Evolutionary conservation across 148 eudicot species (phyloP), one percentile per base, ranked within the genome.

Genomic region (Beta vulgaris): DNA sequence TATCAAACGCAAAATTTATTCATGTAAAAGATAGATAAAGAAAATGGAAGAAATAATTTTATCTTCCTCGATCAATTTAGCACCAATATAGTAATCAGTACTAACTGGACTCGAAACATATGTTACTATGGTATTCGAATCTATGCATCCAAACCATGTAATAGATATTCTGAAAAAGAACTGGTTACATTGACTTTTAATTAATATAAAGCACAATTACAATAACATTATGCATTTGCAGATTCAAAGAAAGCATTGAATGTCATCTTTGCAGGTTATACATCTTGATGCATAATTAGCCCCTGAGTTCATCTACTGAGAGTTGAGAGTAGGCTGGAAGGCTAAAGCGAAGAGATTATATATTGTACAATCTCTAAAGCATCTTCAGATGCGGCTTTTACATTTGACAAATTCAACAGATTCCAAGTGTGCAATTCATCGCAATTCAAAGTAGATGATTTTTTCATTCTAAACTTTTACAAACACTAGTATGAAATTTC

Each of bases 11-110:
- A 76, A 46, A 42, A 58, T 39, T 19, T 36, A 1, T 40, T 35
- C 46, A 40, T 23, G 9, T n/a, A n/a, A n/a, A n/a, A n/a, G n/a
- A n/a, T n/a, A n/a, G n/a, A n/a, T n/a, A n/a, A n/a, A n/a, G n/a
- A n/a, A n/a, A 64, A 9, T 74, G 35, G 44, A 67, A 67, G 65
- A 51, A 69, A 44, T 25, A n/a, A n/a, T 55, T 14, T 29, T 46
- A 39, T 48, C 39, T 67, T 26, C 53, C 36, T 49, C 65, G 43
- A 63, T 64, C 36, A n/a, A n/a, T n/a, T n/a, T n/a, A 65, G 61
- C 36, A 74, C 18, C 29, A 65, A 63, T 7, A 34, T 51, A 46
- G 28, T 40, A n/a, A n/a, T n/a, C n/a, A 51, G 57, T n/a, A 51
- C 53, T 16, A 51, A 51, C n/a, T 51, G 25, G 25, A 21, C 57